phyloP scores from a whole-genome alignment of 345 rosid genomes.

The Lagerstroemia speciosa region DNA sequence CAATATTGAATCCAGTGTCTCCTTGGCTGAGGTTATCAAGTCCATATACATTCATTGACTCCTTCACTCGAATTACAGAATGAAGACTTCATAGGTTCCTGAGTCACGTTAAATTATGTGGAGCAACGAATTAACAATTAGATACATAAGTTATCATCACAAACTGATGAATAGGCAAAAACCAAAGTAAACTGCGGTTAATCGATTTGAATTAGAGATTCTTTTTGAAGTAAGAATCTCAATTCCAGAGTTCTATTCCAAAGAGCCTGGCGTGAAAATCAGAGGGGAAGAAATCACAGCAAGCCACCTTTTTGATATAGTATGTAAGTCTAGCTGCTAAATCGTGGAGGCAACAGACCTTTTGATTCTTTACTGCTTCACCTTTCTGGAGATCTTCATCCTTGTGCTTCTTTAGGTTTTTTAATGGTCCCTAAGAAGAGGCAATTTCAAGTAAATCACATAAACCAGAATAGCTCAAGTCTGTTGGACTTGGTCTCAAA shows the following conservation, averaged over 20 bases:
- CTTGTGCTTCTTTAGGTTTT: conserved; percentile 64
- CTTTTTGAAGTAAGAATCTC: conserved; percentile 82
- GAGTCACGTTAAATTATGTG: conserved; percentile 1
- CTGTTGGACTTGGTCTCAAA: background rate
- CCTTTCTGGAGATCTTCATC: conserved; percentile 84
- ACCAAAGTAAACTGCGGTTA: conserved; percentile 45
- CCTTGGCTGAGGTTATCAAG: conserved; percentile 49
- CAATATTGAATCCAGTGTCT: conserved; percentile 63
- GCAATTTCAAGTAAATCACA: background rate
- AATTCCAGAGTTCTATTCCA: conserved; percentile 82
- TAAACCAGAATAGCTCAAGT: background rate
- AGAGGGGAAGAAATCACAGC: background rate
- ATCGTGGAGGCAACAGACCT: conserved; percentile 26
- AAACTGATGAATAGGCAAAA: conserved; percentile 1
- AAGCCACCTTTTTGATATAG: too few relatives aligned
- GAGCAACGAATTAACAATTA: background rate
- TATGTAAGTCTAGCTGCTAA: background rate
- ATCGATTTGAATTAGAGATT: conserved; percentile 63
- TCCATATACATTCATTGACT: conserved; percentile 56
- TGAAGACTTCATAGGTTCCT: conserved; percentile 57
- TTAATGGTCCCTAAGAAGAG: conserved; percentile 43
- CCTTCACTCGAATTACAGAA: conserved; percentile 52
- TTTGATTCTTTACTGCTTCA: conserved; percentile 85
- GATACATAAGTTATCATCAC: background rate
- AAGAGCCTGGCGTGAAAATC: conserved; percentile 38